These are phyloP conservation scores for Rhizopogon salebrosus DNA, from an alignment of 768 basidiomycete species.

Conservation along the genomic window DNA sequence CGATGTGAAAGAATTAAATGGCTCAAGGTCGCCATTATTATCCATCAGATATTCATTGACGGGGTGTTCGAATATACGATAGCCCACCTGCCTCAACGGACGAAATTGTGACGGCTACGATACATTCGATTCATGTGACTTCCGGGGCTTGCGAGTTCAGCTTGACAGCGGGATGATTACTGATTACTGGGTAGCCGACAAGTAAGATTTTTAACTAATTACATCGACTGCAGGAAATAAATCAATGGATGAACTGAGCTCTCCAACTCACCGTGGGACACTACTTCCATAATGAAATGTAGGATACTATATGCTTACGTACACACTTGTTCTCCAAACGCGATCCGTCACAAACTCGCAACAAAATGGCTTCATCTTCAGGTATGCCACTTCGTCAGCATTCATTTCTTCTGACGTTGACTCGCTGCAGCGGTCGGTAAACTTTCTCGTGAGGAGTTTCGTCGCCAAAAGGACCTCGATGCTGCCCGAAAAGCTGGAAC, in stretches of 20 bases:
- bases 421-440: slow-evolving; percentile 57
- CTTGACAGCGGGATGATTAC: no score
- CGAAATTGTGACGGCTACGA: background rate
- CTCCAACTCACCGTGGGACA: background rate
- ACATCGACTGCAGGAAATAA: no score
- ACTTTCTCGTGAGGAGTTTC: slow-evolving; percentile 90
- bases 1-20: background rate
- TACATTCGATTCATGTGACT: background rate
- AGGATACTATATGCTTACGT: background rate
- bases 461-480: slow-evolving; percentile 94
- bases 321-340: background rate
- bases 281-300: background rate
- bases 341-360: background rate
- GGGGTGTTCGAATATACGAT: no score
- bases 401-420: background rate
- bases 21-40: background rate
- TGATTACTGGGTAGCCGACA: no score
- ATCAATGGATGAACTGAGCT: no score
- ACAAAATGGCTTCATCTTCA: slow-evolving; percentile 2
- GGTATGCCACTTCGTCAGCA: background rate
- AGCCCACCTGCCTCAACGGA: background rate
- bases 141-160: no score
- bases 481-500: slow-evolving; percentile 98
- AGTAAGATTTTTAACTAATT: no score
- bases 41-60: background rate